phyloP scores from a whole-genome alignment of 2,329 filamentous ascomycete species.

The Fusarium clavum region DNA sequence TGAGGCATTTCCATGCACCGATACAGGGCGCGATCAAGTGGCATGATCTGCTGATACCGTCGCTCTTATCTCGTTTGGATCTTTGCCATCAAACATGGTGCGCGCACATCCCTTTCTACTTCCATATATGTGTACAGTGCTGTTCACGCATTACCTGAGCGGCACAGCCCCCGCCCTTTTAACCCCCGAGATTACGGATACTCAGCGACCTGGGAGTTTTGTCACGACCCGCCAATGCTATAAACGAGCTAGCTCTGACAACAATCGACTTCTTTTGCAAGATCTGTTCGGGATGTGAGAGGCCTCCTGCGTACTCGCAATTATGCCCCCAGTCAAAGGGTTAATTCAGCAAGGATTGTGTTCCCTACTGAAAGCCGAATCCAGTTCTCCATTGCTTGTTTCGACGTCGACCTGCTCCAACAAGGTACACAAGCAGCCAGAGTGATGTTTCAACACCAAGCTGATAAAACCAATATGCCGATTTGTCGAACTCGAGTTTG shows the following conservation, averaged over 20 bases:
- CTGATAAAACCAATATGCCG: neutral
- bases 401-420: constrained; percentile 8
- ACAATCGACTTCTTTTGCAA: constrained; percentile 10
- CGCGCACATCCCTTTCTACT: constrained; percentile 8
- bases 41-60: constrained; percentile 32
- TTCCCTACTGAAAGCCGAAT: neutral
- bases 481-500: neutral
- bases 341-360: neutral
- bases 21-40: constrained; percentile 36
- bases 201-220: constrained; percentile 16
- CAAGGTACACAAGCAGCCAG: neutral
- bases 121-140: neutral
- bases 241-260: constrained; percentile 29
- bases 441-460: neutral
- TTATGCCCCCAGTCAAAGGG: neutral
- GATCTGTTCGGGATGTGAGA: constrained; percentile 4
- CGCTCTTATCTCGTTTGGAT: constrained; percentile 27
- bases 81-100: constrained; percentile 14
- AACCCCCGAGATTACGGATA: constrained; percentile 17
- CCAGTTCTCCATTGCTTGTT: constrained; percentile 5
- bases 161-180: constrained; percentile 23
- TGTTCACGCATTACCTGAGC: constrained; percentile 4
- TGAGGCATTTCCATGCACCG: constrained; percentile 44
- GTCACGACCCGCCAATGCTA: constrained; percentile 17
- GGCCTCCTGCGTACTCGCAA: constrained; percentile 32